Base-by-base conservation (phyloP, 768 basidiomycete genomes). In the Termitomyces sp. region DNA sequence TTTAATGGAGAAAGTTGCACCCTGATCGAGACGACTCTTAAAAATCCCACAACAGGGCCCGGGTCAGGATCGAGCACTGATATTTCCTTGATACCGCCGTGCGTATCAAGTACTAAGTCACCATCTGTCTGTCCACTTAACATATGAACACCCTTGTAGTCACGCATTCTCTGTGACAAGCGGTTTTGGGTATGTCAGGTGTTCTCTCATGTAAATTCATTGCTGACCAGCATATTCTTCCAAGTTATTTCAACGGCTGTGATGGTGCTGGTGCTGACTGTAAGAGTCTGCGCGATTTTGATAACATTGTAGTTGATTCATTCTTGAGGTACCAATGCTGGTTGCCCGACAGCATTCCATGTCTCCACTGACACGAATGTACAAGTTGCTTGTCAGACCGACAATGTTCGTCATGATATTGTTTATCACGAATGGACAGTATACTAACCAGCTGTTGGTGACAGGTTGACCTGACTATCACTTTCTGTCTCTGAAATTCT, bases 41-140 rank as follows among this genome's bases (percentile, higher is more conserved):
- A 10, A n/a, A 74, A 77, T 64, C 74, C 71, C 18, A 69, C 64
- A 20, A 56, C 54, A 32, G 23, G 2, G 23, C 64, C 73, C 32
- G 74, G 72, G 8, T 51, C 62, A 26, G 72, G 72, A 13, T 75
- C 72, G n/a, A 72, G 70, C 64, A 67, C 69, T 5, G 76, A 76
- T 61, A 66, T 77, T 28, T 71, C 72, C n/a, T 67, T 77, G 20
- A 79, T 80, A 44, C 69, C 78, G 6, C 77, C 77, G 77, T 79
- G 60, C 55, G 77, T 67, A 16, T 18, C 64, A 33, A 62, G 7
- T 63, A 62, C 40, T 60, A 33, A 23, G 9, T 36, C 33, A 35
- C 32, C 12, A 8, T 32, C 40, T 20, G 5, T 54, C 30, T 26
- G 5, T 54, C 30, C 18, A 43, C 40, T 40, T 20, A 43, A 6